A percentile compares a stretch with the other conserved stretches of the same genome.
Conservation (phyloP, 2,329 filamentous ascomycete genomes). For the Beauveria sp. region DNA sequence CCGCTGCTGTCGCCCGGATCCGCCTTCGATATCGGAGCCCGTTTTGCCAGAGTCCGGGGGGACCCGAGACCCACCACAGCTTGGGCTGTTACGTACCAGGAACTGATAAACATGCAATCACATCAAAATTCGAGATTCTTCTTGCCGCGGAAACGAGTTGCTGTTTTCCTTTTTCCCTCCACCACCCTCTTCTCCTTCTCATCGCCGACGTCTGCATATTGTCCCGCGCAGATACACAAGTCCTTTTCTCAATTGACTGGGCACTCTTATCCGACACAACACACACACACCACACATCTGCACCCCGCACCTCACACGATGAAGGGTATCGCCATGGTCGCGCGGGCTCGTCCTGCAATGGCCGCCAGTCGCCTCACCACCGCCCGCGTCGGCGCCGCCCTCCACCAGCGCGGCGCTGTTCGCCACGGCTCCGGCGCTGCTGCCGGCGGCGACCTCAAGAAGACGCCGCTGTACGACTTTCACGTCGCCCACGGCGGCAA, state of each 20-base stretch:
- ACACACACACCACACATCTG: not conserved
- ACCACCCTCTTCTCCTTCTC: constrained; percentile 11
- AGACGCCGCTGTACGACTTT: constrained; percentile 71
- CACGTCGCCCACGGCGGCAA: constrained; percentile 75
- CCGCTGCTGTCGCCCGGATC: constrained; percentile 4
- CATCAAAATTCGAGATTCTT: constrained; percentile 10
- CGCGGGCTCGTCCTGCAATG: constrained; percentile 23
- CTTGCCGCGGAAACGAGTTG: not conserved
- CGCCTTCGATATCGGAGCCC: constrained; percentile 6
- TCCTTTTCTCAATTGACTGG: constrained; percentile 16
- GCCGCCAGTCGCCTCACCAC: constrained; percentile 16
- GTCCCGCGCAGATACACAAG: not conserved
- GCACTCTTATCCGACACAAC: not conserved
- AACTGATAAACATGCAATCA: constrained; percentile 12
- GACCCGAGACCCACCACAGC: constrained; percentile 20
- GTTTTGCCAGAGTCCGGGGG: constrained; percentile 13
- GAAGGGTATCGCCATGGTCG: constrained; percentile 24
- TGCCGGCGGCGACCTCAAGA: constrained; percentile 34
- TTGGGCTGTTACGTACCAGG: constrained; percentile 12
- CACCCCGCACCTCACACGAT: constrained; percentile 13
- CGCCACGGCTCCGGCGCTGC: constrained; percentile 23
- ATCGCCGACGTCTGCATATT: constrained; percentile 7
- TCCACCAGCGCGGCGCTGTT: constrained; percentile 13
- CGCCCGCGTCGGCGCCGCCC: constrained; percentile 13
- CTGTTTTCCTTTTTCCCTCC: constrained; percentile 8